Percentiles rank a stretch among this genome's conserved stretches.
phyloP scores from a whole-genome alignment of 768 basidiomycete species.

The Melanogaster broomeanus region DNA sequence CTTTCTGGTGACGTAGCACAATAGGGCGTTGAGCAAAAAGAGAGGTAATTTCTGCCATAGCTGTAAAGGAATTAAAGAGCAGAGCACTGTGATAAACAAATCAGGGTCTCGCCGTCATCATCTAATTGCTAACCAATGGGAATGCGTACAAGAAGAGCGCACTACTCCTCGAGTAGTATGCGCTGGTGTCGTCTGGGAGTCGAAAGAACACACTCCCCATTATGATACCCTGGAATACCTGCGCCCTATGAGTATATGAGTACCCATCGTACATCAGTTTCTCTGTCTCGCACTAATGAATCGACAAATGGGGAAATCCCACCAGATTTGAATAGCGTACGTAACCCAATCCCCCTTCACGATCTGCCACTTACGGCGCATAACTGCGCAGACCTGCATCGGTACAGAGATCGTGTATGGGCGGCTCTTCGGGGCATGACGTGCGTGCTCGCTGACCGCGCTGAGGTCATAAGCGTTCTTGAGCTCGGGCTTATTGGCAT shows the following conservation, averaged over 20 bases:
- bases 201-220: conserved; percentile 43
- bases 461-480: conserved; percentile 47
- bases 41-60: conserved; percentile 54
- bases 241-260: conserved; percentile 37
- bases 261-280: conserved; percentile 2
- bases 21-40: conserved; percentile 47
- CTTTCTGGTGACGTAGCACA: conserved; percentile 41
- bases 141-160: conserved; percentile 68
- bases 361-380: conserved; percentile 47
- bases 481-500: conserved; percentile 45
- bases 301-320: conserved; percentile 17
- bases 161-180: conserved; percentile 63
- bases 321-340: conserved; percentile 39
- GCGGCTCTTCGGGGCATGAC: conserved; percentile 39
- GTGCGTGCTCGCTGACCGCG: conserved; percentile 52
- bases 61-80: conserved; percentile 53
- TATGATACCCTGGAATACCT: conserved; percentile 20
- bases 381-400: conserved; percentile 46
- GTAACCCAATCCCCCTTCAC: conserved; percentile 40
- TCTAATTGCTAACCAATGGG: too few relatives aligned
- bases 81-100: conserved; percentile 36
- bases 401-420: conserved; percentile 48
- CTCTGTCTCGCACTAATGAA: conserved; percentile 4
- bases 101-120: too few relatives aligned
- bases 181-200: conserved; percentile 33